Evolutionary conservation across 1,284 basidiomycete species (phyloP), one percentile per base, ranked within the genome.

Genomic region (Wallemia ichthyophaga): DNA sequence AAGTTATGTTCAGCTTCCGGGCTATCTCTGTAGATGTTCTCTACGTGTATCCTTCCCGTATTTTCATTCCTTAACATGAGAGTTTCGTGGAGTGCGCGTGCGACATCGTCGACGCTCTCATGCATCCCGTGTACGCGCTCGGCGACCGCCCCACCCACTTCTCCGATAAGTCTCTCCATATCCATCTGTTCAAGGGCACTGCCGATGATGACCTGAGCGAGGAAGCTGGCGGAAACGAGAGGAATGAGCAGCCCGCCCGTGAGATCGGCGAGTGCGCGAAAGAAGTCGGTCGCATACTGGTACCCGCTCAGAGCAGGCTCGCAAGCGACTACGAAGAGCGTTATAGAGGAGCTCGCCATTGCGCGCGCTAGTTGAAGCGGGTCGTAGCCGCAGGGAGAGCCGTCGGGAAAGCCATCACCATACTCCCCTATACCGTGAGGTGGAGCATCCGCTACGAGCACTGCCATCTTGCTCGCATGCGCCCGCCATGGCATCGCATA

Each of bases 121-220:
- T 85, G 82, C 67, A 73, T 72, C 25, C 67, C 82, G 25, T 85
- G 75, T 67, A 98, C 85, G 58, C 91, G 79, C 64, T 89, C 80
- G 2, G 89, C 88, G 19, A 99, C 91, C 2, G 88, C 89, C 62
- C 83, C 77, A 2, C 89, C 89, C 58, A 96, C 85, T 70, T 95
- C 89, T 54, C 81, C 78, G 61, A 98, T 87, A 56, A 98, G 76
- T 37, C 91, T 79, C 66, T 99, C 94, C 83, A 99, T 91, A 69
- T 98, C 92, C 65, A 98, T 81, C 66, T 96, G 95, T 72, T 99
- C 92, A 25, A 96, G 76, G 27, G 96, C 92, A 65, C 86, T 87
- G 24, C 88, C 92, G 59, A 94, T 86, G 63, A 99, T 98, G 31
- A 92, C 94, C 68, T 94, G 88, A n/a, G 91, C 81, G 54, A 99